phyloP scores from a whole-genome alignment of 129 eudicot genomes.

The Rutidosis leptorrhynchoides region DNA sequence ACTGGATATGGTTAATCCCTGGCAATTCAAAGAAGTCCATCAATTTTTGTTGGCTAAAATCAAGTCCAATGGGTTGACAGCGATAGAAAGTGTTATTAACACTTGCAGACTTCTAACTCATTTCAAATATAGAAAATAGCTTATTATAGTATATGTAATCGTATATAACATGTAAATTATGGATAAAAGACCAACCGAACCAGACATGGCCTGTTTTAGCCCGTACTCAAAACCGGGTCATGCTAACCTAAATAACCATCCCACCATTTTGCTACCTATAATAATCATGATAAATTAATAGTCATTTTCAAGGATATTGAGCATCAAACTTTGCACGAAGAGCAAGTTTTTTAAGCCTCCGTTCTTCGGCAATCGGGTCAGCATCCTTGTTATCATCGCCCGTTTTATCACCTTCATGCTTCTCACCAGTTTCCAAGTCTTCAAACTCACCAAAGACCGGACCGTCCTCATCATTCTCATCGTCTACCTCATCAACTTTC shows the following conservation, averaged over 20 bases:
- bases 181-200: neutral
- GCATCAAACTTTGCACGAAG: conserved; percentile 93
- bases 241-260: neutral
- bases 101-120: neutral
- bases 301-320: conserved; percentile 64
- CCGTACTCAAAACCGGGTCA: neutral
- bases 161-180: neutral
- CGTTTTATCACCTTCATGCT: conserved; percentile 33
- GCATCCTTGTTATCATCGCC: conserved; percentile 33
- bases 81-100: neutral
- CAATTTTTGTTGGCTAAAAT: neutral
- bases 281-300: neutral
- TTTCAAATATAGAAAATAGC: neutral
- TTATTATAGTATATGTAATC: neutral
- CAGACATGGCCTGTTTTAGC: neutral
- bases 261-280: neutral
- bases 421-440: conserved; percentile 84
- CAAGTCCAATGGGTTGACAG: neutral
- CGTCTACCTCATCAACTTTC: conserved; percentile 36
- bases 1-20: neutral
- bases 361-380: conserved; percentile 47
- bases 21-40: neutral
- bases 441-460: conserved; percentile 73
- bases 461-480: conserved; percentile 48
- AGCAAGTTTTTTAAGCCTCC: conserved; percentile 86